Evolutionary conservation across 2,329 filamentous ascomycete genomes (phyloP), one percentile per base, ranked within the genome.

Genomic region (Fusarium sterilihyphosum): DNA sequence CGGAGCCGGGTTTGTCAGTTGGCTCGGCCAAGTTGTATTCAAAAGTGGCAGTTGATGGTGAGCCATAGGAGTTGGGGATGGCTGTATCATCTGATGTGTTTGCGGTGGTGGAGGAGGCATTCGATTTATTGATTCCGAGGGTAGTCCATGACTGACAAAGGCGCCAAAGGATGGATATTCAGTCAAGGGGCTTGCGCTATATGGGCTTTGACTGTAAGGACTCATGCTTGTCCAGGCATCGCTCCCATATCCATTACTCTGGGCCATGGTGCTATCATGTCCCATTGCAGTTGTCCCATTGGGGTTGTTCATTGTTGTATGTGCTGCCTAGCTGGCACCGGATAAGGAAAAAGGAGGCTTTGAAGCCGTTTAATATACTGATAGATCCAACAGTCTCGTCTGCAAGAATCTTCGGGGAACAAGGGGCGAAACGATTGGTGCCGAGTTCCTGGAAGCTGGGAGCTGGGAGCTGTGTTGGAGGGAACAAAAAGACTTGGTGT

Each of bases 21-120:
- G 92, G 81, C 93, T 96, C 13, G 94, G 94, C 94, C 94, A 97
- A 72, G 88, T 87, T 58, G 87, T 93, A 77, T 94, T 91, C 73
- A 95, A 85, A 80, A 93, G 92, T 29, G 93, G 90, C 26, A 93
- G 84, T 69, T 89, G 85, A 71, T 89, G 87, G 76, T 88, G 88
- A 75, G 89, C 87, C 77, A 90, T 88, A 75, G 84, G 83, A 38
- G 78, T 67, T 35, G 75, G 78, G 37, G 79, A 71, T 38, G 80
- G 81, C 20, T 81, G 80, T 63, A 82, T 80, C 61, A 82, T 77
- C 41, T 81, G 78, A 56, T 81, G 80, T 46, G 78, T 77, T 43
- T 79, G 77, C 44, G 78, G 75, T 50, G 92, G 85, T 24, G 91
- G 89, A 49, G 91, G 89, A 59, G 90, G 87, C 83, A 90, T 88